Conservation (phyloP, 2,329 filamentous ascomycete species). For the Pseudogymnoascus sp. region DNA sequence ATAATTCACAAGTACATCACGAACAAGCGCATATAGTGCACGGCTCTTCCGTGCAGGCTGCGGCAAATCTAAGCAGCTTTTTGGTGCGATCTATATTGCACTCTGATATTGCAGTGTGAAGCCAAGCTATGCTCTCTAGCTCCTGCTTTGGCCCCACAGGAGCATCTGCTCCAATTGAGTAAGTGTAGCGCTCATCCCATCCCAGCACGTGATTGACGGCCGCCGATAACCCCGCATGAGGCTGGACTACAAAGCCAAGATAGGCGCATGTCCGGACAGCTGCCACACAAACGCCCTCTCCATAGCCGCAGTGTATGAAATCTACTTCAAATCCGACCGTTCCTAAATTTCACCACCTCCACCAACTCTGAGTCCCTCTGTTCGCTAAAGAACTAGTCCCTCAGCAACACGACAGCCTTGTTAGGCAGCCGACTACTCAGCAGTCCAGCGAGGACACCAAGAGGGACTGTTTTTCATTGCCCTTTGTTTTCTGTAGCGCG, state of each 20-base stretch:
- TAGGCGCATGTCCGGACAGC: not conserved
- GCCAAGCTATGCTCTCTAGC: not conserved
- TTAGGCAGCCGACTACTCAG: not conserved
- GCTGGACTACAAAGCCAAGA: not conserved
- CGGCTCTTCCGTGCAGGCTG: not conserved
- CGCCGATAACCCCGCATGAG: slow-evolving; percentile 1
- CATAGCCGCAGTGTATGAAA: not conserved
- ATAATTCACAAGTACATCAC: not conserved
- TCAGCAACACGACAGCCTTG: not conserved
- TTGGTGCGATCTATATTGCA: not conserved
- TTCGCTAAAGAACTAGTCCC: not conserved
- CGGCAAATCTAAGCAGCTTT: not conserved
- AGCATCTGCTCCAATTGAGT: not conserved
- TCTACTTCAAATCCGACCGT: not conserved
- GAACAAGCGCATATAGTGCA: not conserved
- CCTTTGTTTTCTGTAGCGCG: not conserved
- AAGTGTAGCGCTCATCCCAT: not conserved
- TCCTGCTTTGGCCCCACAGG: not conserved
- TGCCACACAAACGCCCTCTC: not conserved
- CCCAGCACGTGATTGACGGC: not conserved
- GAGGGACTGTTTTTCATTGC: not conserved
- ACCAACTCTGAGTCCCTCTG: not conserved
- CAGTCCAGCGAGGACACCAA: not conserved
- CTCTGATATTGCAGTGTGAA: not conserved
- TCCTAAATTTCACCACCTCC: not conserved